Percentiles rank a stretch among this genome's conserved stretches.
Evolutionary conservation across 306 rosid genomes (phyloP).

Genomic region (Sesbania bispinosa): DNA sequence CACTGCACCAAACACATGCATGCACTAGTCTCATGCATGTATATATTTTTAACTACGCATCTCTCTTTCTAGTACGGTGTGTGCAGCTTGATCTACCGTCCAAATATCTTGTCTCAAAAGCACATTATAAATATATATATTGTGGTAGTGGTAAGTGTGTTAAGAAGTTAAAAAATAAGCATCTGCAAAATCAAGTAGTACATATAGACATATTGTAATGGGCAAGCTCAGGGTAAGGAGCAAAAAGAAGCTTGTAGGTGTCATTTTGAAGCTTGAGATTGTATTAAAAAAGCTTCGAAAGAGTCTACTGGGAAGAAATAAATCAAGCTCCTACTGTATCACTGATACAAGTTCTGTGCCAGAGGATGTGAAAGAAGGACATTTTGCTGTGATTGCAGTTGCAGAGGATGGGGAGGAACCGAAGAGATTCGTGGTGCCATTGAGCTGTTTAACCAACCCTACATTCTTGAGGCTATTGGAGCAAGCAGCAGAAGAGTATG

Average conservation of each 20-base stretch:
- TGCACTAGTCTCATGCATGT: conserved; percentile 49
- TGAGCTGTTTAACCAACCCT: conserved; percentile 54
- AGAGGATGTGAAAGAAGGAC: conserved; percentile 70
- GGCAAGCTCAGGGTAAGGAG: conserved; percentile 13
- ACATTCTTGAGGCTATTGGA: conserved; percentile 58
- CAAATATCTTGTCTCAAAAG: background rate
- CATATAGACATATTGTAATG: conserved; percentile 24
- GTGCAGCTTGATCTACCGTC: background rate
- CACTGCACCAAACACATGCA: conserved; percentile 33
- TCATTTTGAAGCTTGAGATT: conserved; percentile 43
- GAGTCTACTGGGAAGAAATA: conserved; percentile 29
- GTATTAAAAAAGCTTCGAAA: conserved; percentile 51
- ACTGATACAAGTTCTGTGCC: conserved; percentile 21
- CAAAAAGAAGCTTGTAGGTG: conserved; percentile 35
- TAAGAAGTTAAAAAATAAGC: too few relatives aligned
- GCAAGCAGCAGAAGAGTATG: conserved; percentile 66
- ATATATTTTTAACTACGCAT: background rate
- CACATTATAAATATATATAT: conserved; percentile 12
- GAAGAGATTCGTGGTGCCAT: conserved; percentile 65
- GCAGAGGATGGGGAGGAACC: conserved; percentile 44
- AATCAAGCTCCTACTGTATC: conserved; percentile 6
- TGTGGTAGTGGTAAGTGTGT: too few relatives aligned
- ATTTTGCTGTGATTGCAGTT: conserved; percentile 71
- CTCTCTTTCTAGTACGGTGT: conserved; percentile 12
- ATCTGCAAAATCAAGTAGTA: background rate